Conservation (phyloP, 2,329 filamentous ascomycete species). For the Huntiella savannae region DNA sequence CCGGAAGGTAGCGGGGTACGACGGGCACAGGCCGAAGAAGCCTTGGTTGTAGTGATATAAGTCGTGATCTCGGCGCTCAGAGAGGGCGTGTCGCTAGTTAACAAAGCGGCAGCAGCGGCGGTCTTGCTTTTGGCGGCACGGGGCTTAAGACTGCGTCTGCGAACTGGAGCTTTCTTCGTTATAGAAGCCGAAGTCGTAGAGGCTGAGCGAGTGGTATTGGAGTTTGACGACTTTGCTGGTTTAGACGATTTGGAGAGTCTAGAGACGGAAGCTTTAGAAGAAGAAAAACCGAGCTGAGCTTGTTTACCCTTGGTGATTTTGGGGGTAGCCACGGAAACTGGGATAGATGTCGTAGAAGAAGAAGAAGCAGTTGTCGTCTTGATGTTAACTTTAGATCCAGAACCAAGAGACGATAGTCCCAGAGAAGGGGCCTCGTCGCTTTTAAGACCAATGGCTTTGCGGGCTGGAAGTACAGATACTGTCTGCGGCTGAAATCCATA, state of each 20-base stretch:
- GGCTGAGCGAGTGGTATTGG: neutral
- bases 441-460: slow-evolving; percentile 7
- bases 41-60: slow-evolving; percentile 8
- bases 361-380: neutral
- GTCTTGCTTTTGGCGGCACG: slow-evolving; percentile 8
- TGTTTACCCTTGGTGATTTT: slow-evolving; percentile 4
- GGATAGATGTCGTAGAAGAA: neutral
- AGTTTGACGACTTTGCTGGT: neutral
- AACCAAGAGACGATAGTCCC: slow-evolving; percentile 2
- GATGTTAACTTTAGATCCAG: neutral
- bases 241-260: slow-evolving; percentile 2
- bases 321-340: neutral
- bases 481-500: neutral
- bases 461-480: neutral
- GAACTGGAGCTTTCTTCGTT: neutral
- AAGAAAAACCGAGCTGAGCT: slow-evolving; percentile 7
- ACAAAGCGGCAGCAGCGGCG: neutral
- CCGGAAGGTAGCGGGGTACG: neutral
- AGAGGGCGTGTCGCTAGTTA: slow-evolving; percentile 2
- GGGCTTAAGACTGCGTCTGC: slow-evolving; percentile 8
- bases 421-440: slow-evolving; percentile 6
- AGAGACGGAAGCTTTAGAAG: slow-evolving; percentile 5
- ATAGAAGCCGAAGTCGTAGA: slow-evolving; percentile 2
- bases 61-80: slow-evolving; percentile 3
- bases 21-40: slow-evolving; percentile 5